Conservation (phyloP, 1,139 yeast genomes). For the Yamadazyma buinensis region DNA sequence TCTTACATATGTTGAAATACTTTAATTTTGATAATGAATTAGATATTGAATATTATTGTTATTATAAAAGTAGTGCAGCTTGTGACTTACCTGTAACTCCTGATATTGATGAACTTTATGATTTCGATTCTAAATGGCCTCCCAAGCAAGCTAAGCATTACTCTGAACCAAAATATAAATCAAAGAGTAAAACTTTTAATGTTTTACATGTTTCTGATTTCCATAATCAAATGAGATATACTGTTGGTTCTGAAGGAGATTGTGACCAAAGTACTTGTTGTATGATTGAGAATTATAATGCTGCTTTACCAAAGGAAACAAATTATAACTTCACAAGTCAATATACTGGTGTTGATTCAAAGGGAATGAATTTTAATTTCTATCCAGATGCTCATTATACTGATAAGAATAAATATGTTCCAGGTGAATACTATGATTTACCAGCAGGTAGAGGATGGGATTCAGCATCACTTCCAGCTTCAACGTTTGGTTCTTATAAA, state of each 20-base stretch:
- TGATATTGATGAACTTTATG: slow-evolving; percentile 22
- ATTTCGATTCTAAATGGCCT: slow-evolving; percentile 30
- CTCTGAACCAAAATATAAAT: slow-evolving; percentile 17
- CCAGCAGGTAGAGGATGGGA: slow-evolving; percentile 36
- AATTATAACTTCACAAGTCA: slow-evolving; percentile 31
- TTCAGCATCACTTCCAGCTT: slow-evolving; percentile 48
- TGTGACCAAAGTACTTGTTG: slow-evolving; percentile 54
- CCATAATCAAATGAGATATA: slow-evolving; percentile 56
- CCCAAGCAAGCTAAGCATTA: slow-evolving; percentile 22
- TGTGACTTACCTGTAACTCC: slow-evolving; percentile 29
- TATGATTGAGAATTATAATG: slow-evolving; percentile 32
- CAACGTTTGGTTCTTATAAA: slow-evolving; percentile 55
- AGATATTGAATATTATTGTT: slow-evolving; percentile 33
- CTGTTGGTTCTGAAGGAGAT: slow-evolving; percentile 59
- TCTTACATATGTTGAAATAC: slow-evolving; percentile 30
- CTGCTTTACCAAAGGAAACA: slow-evolving; percentile 20
- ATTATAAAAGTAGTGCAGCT: slow-evolving; percentile 19
- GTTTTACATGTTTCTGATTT: slow-evolving; percentile 67
- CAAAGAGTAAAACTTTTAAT: slow-evolving; percentile 36
- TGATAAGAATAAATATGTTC: slow-evolving; percentile 26
- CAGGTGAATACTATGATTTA: slow-evolving; percentile 38
- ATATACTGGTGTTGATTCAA: slow-evolving; percentile 17
- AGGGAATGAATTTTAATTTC: slow-evolving; percentile 17
- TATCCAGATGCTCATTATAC: slow-evolving; percentile 36
- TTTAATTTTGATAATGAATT: slow-evolving; percentile 34